Base-by-base conservation (phyloP, 208 protist species). In the Trypanosoma congolense region DNA sequence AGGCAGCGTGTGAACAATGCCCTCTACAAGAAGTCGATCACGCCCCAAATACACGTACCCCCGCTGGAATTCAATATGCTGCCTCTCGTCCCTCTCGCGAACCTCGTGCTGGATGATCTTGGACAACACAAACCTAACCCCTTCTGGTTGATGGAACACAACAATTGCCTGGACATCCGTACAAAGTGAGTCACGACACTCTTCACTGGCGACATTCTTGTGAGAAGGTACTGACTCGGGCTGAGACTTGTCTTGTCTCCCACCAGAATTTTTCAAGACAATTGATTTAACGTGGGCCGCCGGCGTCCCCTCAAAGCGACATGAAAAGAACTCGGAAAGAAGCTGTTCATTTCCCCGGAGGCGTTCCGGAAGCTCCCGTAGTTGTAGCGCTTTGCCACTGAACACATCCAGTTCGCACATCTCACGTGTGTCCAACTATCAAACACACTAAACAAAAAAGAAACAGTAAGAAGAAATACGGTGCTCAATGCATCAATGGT, bases 21-120 rank as follows among this genome's bases (percentile, higher is more conserved):
- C 75, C 50, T 87, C 75, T 9, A 87, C 69, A 1, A 87, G 48
- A n/a, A 87, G 28, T 14, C 64, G 60, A 22, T 80, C 57, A 10
- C 51, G 57, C n/a, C 73, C 73, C 22, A 82, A 44, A 29, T 54
- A 51, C 31, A 87, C 35, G 50, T 70, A 78, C 16, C 80, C 80
- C 16, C 80, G 66, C 38, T 72, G 69, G 60, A 87, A 45, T 54
- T 87, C 75, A 28, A 87, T 41, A 4, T 45, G 36, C 43, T 56
- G 55, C 10, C 18, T 10, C 31, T 62, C 44, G 16, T 65, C 67
- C 28, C 33, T 49, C 35, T 65, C 61, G 0, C 60, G 33, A 6
- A 73, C 18, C 35, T 68, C 55, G 16, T 64, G 67, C 33, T 66
- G 60, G 52, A 66, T 59, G 28, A 61, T 57, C 2, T 38, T 18